Base-by-base conservation (phyloP, 2,329 filamentous ascomycete genomes). In the Sordariomycetes sp. region DNA sequence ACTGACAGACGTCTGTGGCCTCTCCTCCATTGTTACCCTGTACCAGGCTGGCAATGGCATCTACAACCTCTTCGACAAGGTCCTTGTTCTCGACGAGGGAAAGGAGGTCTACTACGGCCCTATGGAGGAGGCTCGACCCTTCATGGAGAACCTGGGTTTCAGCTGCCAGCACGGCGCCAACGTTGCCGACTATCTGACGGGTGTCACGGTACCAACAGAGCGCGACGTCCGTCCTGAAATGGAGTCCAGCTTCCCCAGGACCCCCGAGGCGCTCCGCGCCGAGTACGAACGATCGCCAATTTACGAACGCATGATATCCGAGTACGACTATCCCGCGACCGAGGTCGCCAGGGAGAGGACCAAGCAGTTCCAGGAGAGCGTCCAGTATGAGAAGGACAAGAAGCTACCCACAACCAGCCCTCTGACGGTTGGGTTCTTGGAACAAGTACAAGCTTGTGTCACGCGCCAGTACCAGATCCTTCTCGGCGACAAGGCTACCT, bases 41-140 rank as follows among this genome's bases (percentile, higher is more conserved):
- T 89, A 89, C 66, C 86, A 89, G 65, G 86, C 86, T 3, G 83
- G 83, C 6, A 86, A 89, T 58, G 82, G 79, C 25, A 88, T 89
- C 60, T 88, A 87, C 66, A 74, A 86, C 28, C 75, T 85, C 0
- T 88, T 89, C 65, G 85, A 89, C 66, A 89, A 88, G 65, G 84
- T 88, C 0, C 73, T 88, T 0, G 78, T 89, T 10, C 75, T 89
- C 3, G 84, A 88, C 53, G 78, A 82, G 59, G 86, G 86, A 53
- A 81, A 83, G 61, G 69, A 88, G 63, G 76, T 87, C 53, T 89
- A 79, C 71, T 88, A 86, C 61, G 86, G 86, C 0, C 77, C 83
- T 0, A 72, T 76, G 62, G 69, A 75, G 6, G 73, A 84, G 60
- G 86, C 86, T 0, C 71, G 76, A 4, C 79, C 81, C 0, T 89